Percentiles rank a stretch among this genome's conserved stretches.
Conservation (phyloP, 163 green algal genomes). For the Chlorella variabilis region DNA sequence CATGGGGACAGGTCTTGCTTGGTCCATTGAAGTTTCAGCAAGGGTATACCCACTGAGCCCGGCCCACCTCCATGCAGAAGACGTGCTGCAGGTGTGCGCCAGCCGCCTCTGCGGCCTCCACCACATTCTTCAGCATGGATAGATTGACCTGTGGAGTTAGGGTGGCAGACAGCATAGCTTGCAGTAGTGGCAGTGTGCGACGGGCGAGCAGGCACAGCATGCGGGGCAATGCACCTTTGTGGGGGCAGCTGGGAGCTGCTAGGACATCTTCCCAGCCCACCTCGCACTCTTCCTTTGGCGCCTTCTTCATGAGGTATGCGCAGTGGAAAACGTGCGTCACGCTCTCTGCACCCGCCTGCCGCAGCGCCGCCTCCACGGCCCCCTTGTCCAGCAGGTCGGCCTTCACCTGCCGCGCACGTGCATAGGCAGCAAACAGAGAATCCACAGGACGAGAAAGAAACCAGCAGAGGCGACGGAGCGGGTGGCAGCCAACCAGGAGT, state of each 20-base stretch:
- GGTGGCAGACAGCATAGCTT: too few relatives aligned
- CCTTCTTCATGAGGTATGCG: slow-evolving; percentile 42
- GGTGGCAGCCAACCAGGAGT: too few relatives aligned
- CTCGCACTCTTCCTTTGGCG: slow-evolving; percentile 45
- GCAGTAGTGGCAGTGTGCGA: too few relatives aligned
- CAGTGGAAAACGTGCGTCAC: slow-evolving; percentile 57
- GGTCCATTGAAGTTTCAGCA: too few relatives aligned
- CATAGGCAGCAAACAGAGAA: too few relatives aligned
- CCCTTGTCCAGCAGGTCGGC: slow-evolving; percentile 8
- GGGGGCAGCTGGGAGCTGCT: too few relatives aligned
- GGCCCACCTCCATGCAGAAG: slow-evolving; percentile 31
- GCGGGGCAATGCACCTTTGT: too few relatives aligned
- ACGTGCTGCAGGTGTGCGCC: slow-evolving; percentile 10
- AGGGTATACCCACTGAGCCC: too few relatives aligned
- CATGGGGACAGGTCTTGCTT: too few relatives aligned
- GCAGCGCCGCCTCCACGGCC: neutral
- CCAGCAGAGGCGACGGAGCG: too few relatives aligned
- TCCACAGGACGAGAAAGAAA: too few relatives aligned
- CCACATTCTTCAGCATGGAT: slow-evolving; percentile 11
- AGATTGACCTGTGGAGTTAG: slow-evolving; percentile 29
- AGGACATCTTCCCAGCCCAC: too few relatives aligned
- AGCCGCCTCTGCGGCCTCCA: slow-evolving; percentile 14
- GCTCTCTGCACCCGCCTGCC: neutral
- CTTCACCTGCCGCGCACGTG: neutral
- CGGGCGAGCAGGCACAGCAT: neutral